Base-by-base conservation (phyloP, 495 filamentous ascomycete species). In the Penicillium turbatum region DNA sequence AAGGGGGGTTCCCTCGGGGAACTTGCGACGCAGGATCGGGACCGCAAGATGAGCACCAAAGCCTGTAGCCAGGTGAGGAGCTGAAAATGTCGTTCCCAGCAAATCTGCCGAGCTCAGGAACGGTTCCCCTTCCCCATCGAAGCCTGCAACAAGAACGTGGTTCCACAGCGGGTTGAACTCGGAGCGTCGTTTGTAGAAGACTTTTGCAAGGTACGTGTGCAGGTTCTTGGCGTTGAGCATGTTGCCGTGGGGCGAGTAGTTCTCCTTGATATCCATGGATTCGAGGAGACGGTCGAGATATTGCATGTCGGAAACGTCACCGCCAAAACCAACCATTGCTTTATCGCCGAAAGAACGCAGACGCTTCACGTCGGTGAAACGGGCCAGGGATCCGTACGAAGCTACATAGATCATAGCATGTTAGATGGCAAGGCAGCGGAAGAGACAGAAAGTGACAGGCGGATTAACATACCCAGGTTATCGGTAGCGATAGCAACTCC, bases 141-240 rank as follows among this genome's bases (percentile, higher is more conserved):
- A 78, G 4, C 93, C 93, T 41, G 86, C 90, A 36, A 98, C 88
- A 13, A 98, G 82, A 15, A 97, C 78, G 61, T 87, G 82, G 72
- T 98, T 98, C 93, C 93, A 98, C 37, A 98, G 82, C 8, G 95
- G 95, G 78, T 98, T 90, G 79, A 98, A 92, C 60, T 96, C 86
- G 56, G 87, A 87, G 53, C 93, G 92, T 17, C 93, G 88, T 70
- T 86, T 85, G 81, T 98, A 98, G 70, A 98, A 80, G 46, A 97
- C 86, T 73, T 96, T 96, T 55, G 86, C 79, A 16, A 98, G 84
- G 72, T 97, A 98, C 64, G 87, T 93, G 81, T 97, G 92, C 53
- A 98, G 82, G 70, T 96, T 95, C 67, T 85, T 85, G n/a, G 91
- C 91, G 71, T 87, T 87, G 56, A 96, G 82, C 50, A 78, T 71